Evolutionary conservation across 73 alveolate genomes (phyloP).

Genomic region (Symbiodinium natans): DNA sequence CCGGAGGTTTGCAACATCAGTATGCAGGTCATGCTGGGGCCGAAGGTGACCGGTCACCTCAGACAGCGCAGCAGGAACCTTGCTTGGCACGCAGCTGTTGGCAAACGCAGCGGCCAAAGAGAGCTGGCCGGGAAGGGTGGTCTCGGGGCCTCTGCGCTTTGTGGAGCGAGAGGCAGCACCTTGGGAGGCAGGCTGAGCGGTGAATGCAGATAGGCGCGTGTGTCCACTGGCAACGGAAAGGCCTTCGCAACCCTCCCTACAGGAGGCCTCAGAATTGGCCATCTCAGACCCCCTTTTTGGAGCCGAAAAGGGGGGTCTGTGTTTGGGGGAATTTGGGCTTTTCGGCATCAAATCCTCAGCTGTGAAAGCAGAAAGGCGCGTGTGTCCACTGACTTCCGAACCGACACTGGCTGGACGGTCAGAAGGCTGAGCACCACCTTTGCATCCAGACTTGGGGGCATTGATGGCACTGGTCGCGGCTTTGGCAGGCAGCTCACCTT

Average conservation of each 20-base stretch:
- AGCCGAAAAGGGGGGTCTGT: not conserved
- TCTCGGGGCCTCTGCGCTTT: too few relatives aligned
- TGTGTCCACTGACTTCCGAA: not conserved
- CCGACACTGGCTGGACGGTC: not conserved
- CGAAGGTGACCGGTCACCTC: not conserved
- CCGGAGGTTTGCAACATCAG: not conserved
- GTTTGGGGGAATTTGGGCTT: not conserved
- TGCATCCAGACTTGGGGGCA: not conserved
- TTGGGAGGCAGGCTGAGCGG: too few relatives aligned
- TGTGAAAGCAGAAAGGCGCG: not conserved
- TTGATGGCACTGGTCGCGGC: not conserved
- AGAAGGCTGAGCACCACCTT: not conserved
- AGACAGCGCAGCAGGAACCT: not conserved
- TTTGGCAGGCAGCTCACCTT: not conserved
- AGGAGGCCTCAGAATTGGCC: not conserved
- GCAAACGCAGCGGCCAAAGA: not conserved
- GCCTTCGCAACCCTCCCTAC: too few relatives aligned
- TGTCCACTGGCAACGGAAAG: too few relatives aligned
- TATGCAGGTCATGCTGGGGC: too few relatives aligned
- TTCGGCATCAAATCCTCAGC: too few relatives aligned
- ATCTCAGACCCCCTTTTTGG: not conserved
- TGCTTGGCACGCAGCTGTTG: not conserved
- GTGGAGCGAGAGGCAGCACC: too few relatives aligned
- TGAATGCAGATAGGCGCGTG: too few relatives aligned
- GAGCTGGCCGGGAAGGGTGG: not conserved